Percentiles rank a stretch among this genome's conserved stretches.
Conservation (phyloP, 2,329 filamentous ascomycete genomes). For the Nemania abortiva region DNA sequence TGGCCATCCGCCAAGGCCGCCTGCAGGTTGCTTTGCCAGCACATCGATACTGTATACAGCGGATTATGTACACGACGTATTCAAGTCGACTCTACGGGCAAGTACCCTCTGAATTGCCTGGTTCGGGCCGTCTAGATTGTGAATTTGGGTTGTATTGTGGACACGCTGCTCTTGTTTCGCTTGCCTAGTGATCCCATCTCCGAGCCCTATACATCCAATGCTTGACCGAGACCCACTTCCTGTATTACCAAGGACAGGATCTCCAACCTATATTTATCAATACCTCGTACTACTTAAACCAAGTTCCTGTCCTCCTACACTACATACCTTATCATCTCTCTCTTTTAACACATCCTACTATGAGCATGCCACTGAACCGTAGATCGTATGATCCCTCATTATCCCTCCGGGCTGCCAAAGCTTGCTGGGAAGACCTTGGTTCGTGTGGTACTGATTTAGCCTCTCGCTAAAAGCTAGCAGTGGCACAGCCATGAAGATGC, state of each 20-base stretch:
- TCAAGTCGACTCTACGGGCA: neutral
- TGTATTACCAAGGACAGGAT: conserved; percentile 18
- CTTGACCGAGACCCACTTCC: conserved; percentile 40
- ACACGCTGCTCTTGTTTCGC: conserved; percentile 23
- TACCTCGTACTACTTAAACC: conserved; percentile 16
- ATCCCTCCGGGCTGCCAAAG: neutral
- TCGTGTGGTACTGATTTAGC: neutral
- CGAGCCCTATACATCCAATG: conserved; percentile 34
- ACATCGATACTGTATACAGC: conserved; percentile 28
- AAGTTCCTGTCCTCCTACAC: neutral
- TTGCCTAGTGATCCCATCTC: conserved; percentile 18
- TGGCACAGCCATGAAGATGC: neutral
- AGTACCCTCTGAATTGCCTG: conserved; percentile 13
- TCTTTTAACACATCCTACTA: neutral
- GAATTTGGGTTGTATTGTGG: conserved; percentile 36
- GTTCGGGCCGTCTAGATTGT: conserved; percentile 10
- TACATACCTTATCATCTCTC: neutral
- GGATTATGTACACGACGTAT: conserved; percentile 18
- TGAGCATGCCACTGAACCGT: neutral
- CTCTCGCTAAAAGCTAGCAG: conserved; percentile 4
- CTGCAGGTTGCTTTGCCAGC: conserved; percentile 41
- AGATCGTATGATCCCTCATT: conserved; percentile 14
- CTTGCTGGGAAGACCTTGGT: neutral
- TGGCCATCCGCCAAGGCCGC: conserved; percentile 42
- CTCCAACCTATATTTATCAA: conserved; percentile 29